Evolutionary conservation across 305 asterid genomes (phyloP), one percentile per base, ranked within the genome.

Genomic region (Solanum hybrid): DNA sequence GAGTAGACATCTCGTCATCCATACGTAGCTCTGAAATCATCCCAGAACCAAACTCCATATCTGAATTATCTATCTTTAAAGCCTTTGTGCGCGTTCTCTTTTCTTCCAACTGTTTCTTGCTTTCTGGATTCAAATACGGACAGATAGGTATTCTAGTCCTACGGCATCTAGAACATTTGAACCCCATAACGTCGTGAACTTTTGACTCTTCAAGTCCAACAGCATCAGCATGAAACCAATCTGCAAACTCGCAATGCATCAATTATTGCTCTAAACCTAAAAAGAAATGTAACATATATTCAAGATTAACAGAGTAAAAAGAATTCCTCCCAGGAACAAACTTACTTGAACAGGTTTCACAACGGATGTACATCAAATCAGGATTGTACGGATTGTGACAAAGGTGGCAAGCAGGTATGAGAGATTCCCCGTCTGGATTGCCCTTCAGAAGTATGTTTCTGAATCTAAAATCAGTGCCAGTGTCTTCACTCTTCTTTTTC

Each of bases 171-270:
- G 96, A 94, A 93, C 99, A 98, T 93, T 96, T 97, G 94, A 94
- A 98, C 89, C 99, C 99, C 89, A 87, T 85, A 90, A 97, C 90
- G 20, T 81, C 87, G 74, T 79, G 88, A 76, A 98, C 86, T 94
- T 92, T 94, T n/a, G 97, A 95, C 93, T 98, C 99, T 1, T 94
- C 92, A 92, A 98, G 90, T 91, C 94, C 98, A 77, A 98, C 90
- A 34, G 99, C 94, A 87, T 95, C 99, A 71, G 98, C 99, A 92
- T 98, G 99, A 92, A 86, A 96, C 99, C 99, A 98, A 92, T 89
- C 99, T 98, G 98, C 90, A 87, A 92, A 90, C 71, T 33, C 67
- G 88, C 87, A 89, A 91, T 89, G 89, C 85, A 88, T 88, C n/a
- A 89, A 87, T 90, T 83, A 90, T 51, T 90, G 74, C 85, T 39